Evolutionary conservation across 306 rosid genomes (phyloP), one percentile per base, ranked within the genome.

Genomic region (Hylodesmum podocarpum): DNA sequence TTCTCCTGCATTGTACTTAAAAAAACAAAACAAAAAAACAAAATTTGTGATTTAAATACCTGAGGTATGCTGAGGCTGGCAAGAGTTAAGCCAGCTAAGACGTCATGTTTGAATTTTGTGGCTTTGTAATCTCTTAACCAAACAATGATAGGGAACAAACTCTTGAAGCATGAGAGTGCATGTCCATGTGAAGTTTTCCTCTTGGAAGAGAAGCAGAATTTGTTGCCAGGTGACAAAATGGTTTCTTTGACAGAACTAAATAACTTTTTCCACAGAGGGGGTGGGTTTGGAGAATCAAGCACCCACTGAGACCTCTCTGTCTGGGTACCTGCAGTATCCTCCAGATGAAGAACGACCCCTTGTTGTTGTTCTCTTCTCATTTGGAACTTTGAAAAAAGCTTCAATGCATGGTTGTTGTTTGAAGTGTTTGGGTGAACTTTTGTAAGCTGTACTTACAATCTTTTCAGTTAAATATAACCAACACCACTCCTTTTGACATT

Each of bases 21-120:
- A 5, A 18, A 18, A 5, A 3, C 33, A 31, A 47, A 33, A 21
- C 3, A 31, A 3, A 41, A 31, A 47, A 33, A 21, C 3, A 31
- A 44, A 3, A 13, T 43, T n/a, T 36, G 15, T 39, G 18, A 21
- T 12, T 3, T 7, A 50, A 29, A 22, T 70, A 90, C 97, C 91
- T 93, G 98, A 77, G 96, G 96, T 66, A 93, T 89, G 83, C 93
- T 70, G 19, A 93, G 91, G 77, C 96, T 89, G 9, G 96, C 96
- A 11, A 93, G 98, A 47, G 98, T 91, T 46, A 91, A 86, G 65
- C 96, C 98, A 29, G 96, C 90, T 78, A 93, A 80, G 24, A 93
- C 41, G 43, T 91, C 96, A 49, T 67, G 82, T 74, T 84, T 89
- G 71, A 91, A 91, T 70, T 78, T 82, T 3, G 93, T 79, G 22